These are phyloP conservation scores for Albatrellus sp. DNA, from an alignment of 1,284 basidiomycete species.

Conservation along the genomic window DNA sequence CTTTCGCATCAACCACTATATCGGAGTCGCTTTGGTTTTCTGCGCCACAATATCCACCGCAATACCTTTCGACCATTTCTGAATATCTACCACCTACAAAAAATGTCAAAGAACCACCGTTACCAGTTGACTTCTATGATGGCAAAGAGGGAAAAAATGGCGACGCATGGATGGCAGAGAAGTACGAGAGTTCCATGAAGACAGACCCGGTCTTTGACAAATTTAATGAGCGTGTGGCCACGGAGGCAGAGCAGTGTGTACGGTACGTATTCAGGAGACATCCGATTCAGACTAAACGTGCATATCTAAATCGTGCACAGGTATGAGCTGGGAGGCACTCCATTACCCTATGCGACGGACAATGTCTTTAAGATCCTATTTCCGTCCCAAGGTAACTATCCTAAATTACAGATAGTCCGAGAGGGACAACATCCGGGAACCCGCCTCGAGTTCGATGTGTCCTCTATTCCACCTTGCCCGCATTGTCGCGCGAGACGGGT, in stretches of 20 bases:
- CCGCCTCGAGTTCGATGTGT: conserved; percentile 37
- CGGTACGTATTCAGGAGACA: conserved; percentile 31
- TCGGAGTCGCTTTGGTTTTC: conserved; percentile 50
- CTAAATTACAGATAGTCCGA: conserved; percentile 31
- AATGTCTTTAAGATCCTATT: conserved; percentile 58
- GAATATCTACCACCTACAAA: conserved; percentile 54
- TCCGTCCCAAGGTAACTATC: conserved; percentile 32
- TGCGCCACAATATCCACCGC: conserved; percentile 49
- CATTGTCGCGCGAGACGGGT: conserved; percentile 46
- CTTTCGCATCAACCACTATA: conserved; percentile 41
- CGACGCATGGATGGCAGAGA: conserved; percentile 50
- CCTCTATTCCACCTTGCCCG: conserved; percentile 42
- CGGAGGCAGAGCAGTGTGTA: conserved; percentile 66
- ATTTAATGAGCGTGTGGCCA: conserved; percentile 58
- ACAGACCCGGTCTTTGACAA: conserved; percentile 69
- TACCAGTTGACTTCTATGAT: conserved; percentile 25
- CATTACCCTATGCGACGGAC: conserved; percentile 66
- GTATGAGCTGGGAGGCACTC: conserved; percentile 65
- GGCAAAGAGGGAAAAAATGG: conserved; percentile 26
- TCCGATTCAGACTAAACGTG: neutral
- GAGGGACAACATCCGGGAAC: conserved; percentile 35
- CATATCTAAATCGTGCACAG: conserved; percentile 25
- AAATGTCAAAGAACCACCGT: conserved; percentile 30
- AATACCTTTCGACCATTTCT: conserved; percentile 59
- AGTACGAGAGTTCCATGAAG: conserved; percentile 66